phyloP scores from a whole-genome alignment of 2,329 filamentous ascomycete genomes.

The Colletotrichum australisinense region DNA sequence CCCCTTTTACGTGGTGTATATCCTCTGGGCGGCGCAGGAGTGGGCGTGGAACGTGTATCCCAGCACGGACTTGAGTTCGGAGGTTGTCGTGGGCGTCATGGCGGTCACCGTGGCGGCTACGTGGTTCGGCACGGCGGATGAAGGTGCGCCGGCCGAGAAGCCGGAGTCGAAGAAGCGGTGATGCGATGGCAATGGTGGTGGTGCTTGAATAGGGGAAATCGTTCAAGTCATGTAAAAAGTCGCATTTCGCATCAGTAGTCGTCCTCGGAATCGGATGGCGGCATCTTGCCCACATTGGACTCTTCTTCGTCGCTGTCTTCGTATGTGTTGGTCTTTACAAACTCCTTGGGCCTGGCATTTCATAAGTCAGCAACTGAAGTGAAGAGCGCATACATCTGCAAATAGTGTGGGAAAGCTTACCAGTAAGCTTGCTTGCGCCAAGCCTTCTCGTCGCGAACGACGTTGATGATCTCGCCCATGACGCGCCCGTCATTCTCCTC shows the following conservation, averaged over 20 bases:
- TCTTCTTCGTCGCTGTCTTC: slow-evolving; percentile 80
- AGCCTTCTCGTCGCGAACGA: slow-evolving; percentile 89
- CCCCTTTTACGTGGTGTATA: slow-evolving; percentile 74
- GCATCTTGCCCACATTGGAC: slow-evolving; percentile 86
- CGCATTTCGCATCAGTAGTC: slow-evolving; percentile 50
- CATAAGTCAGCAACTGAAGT: slow-evolving; percentile 2
- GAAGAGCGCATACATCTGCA: neutral
- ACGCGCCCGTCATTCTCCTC: slow-evolving; percentile 81
- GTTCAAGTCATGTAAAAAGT: slow-evolving; percentile 8
- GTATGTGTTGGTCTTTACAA: slow-evolving; percentile 72
- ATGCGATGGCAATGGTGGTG: neutral
- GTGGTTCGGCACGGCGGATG: slow-evolving; percentile 67
- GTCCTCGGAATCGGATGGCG: slow-evolving; percentile 82
- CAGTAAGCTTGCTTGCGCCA: slow-evolving; percentile 94
- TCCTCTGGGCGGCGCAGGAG: slow-evolving; percentile 83
- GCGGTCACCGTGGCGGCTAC: slow-evolving; percentile 72
- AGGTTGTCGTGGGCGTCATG: slow-evolving; percentile 76
- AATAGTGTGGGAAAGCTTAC: slow-evolving; percentile 56
- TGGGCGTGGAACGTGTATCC: slow-evolving; percentile 96
- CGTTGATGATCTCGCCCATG: slow-evolving; percentile 89
- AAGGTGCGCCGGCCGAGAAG: slow-evolving; percentile 42
- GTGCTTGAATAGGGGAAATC: neutral
- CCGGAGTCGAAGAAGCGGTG: slow-evolving; percentile 39
- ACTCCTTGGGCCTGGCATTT: slow-evolving; percentile 78
- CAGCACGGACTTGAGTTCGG: slow-evolving; percentile 71